A percentile compares a stretch with the other conserved stretches of the same genome.
phyloP scores from a whole-genome alignment of 2,329 filamentous ascomycete genomes.

The Fusarium sp. region DNA sequence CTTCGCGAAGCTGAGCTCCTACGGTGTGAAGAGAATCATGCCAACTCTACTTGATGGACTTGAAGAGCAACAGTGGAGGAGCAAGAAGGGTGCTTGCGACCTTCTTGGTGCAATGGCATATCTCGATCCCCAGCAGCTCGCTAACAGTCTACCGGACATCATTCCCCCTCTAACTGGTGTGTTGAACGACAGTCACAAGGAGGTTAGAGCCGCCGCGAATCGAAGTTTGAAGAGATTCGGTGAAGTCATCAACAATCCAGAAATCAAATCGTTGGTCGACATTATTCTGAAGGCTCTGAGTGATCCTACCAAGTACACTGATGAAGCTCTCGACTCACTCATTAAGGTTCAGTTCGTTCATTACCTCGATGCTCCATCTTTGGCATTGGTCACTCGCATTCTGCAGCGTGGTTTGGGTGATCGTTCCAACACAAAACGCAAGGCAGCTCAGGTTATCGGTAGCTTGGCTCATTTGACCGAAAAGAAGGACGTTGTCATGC shows the following conservation, averaged over 20 bases:
- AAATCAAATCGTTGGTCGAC: constrained; percentile 92
- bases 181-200: constrained; percentile 97
- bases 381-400: constrained; percentile 95
- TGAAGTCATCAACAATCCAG: constrained; percentile 97
- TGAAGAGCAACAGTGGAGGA: constrained; percentile 96
- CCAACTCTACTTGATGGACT: constrained; percentile 92
- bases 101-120: constrained; percentile 98
- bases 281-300: constrained; percentile 96
- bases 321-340: constrained; percentile 90
- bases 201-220: constrained; percentile 92
- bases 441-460: constrained; percentile 96
- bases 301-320: constrained; percentile 96
- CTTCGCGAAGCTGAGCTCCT: constrained; percentile 93
- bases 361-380: constrained; percentile 96
- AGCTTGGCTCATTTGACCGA: constrained; percentile 97
- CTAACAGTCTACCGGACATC: constrained; percentile 92
- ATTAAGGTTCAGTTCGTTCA: constrained; percentile 99
- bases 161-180: constrained; percentile 95
- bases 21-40: constrained; percentile 93
- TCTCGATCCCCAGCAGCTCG: constrained; percentile 93
- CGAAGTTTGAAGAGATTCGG: constrained; percentile 97
- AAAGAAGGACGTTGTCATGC: constrained; percentile 90
- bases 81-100: constrained; percentile 98
- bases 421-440: constrained; percentile 93
- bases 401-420: constrained; percentile 92